Evolutionary conservation across 192 early-diverging fungal genomes (phyloP), one percentile per base, ranked within the genome.

Genomic region (Coemansia aciculifera): DNA sequence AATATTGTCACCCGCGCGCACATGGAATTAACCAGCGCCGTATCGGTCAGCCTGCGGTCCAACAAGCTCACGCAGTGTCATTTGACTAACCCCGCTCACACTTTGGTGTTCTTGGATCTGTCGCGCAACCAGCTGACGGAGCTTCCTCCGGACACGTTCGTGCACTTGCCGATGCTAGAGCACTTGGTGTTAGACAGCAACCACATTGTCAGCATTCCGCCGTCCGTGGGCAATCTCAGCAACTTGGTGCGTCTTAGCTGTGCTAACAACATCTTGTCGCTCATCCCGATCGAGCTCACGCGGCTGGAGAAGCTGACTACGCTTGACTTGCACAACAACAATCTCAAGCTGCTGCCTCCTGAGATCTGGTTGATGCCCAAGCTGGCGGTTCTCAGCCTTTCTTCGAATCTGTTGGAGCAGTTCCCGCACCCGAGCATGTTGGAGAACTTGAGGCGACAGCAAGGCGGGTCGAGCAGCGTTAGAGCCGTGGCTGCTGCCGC

Each of bases 271-370:
- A 75, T 78, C 6, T 71, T 94, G 40, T 86, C 87, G 5, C 76
- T 78, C 27, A 57, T 94, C 17, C 93, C 93, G 5, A 81, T 84
- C 27, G 91, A 92, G 69, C 87, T 94, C 63, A 83, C 87, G 24
- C 76, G 83, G 17, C 70, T 94, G 17, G 75, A 80, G 40, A 84
- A 90, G 10, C 79, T 94, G 59, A 74, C 75, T 19, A 74, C 73
- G 5, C 72, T 94, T 40, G 91, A 93, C 62, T 67, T 93, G 12
- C 93, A 93, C 43, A 88, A 87, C 67, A 94, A 94, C 76, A 89
- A 92, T 38, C 70, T 94, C 34, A 86, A 85, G 52, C 76, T 89
- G 44, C 72, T 94, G 9, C 91, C 91, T 0, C 84, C 86, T 12
- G 90, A 92, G 65, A 90, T 94, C 17, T 94, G 93, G 93, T 67